A percentile compares a stretch with the other conserved stretches of the same genome.
These are phyloP conservation scores for Tremella yokohamensis DNA, from an alignment of 768 basidiomycete genomes.

Conservation along the genomic window DNA sequence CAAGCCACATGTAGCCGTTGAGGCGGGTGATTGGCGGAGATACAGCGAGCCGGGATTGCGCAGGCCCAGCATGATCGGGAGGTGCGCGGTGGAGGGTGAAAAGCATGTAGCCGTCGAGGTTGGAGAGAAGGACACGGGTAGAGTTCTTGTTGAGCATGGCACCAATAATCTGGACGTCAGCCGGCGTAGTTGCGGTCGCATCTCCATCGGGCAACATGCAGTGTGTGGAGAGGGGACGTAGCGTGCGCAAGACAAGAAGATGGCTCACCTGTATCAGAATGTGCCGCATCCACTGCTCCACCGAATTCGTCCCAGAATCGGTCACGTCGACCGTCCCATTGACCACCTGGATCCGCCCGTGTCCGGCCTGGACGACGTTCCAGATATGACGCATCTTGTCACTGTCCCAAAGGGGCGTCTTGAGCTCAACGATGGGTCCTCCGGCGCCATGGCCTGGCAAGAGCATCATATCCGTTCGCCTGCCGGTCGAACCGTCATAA, in stretches of 20 bases:
- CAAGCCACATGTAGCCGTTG: too few relatives aligned
- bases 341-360: too few relatives aligned
- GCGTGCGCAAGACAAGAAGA: too few relatives aligned
- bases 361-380: not conserved
- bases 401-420: not conserved
- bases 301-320: too few relatives aligned
- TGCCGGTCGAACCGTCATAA: not conserved
- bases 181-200: too few relatives aligned
- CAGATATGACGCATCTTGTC: not conserved
- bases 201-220: too few relatives aligned
- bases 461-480: not conserved
- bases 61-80: too few relatives aligned
- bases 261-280: not conserved
- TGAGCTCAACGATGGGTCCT: constrained; percentile 2
- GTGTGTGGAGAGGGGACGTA: too few relatives aligned
- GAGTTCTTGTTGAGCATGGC: not conserved
- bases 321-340: not conserved
- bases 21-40: too few relatives aligned
- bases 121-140: not conserved
- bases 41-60: too few relatives aligned
- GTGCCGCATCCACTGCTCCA: too few relatives aligned
- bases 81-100: not conserved
- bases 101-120: not conserved
- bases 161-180: not conserved
- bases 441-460: not conserved